These are phyloP conservation scores for Ascoidea asiatica DNA, from an alignment of 805 yeast genomes.

Conservation along the genomic window DNA sequence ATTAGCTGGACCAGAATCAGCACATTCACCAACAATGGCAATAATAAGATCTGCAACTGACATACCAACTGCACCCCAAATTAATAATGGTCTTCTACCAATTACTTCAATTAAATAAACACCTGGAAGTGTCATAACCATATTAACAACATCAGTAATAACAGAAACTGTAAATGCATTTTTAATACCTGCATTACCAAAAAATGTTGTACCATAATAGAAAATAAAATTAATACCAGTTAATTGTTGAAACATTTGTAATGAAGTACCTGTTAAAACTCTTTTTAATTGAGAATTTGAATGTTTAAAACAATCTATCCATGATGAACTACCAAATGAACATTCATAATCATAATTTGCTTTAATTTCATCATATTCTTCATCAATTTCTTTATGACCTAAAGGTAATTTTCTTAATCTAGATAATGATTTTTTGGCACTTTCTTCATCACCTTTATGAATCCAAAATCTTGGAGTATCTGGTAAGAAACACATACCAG, in stretches of 20 bases:
- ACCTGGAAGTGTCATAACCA: conserved; percentile 31
- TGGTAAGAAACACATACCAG: conserved; percentile 56
- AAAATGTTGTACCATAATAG: conserved; percentile 56
- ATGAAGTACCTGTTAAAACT: conserved; percentile 27
- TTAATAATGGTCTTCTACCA: conserved; percentile 26
- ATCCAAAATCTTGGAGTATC: conserved; percentile 68
- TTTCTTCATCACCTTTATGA: conserved; percentile 37
- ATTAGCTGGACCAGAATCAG: conserved; percentile 17
- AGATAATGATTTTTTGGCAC: conserved; percentile 42
- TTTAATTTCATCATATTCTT: conserved; percentile 32
- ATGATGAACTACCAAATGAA: conserved; percentile 8
- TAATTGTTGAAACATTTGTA: conserved; percentile 46
- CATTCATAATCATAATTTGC: conserved; percentile 33
- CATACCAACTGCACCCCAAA: conserved; percentile 32
- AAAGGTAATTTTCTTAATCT: conserved; percentile 36
- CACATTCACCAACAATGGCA: conserved; percentile 24
- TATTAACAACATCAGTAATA: conserved; percentile 40
- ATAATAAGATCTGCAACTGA: conserved; percentile 19
- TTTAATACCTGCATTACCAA: conserved; percentile 26
- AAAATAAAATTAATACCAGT: conserved; percentile 64
- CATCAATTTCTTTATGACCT: conserved; percentile 29
- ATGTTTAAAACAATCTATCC: conserved; percentile 22
- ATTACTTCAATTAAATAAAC: conserved; percentile 26
- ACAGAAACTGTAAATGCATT: conserved; percentile 40
- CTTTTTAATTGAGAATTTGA: conserved; percentile 27